Base-by-base conservation (phyloP, 768 basidiomycete species). In the Nidularia sp. region DNA sequence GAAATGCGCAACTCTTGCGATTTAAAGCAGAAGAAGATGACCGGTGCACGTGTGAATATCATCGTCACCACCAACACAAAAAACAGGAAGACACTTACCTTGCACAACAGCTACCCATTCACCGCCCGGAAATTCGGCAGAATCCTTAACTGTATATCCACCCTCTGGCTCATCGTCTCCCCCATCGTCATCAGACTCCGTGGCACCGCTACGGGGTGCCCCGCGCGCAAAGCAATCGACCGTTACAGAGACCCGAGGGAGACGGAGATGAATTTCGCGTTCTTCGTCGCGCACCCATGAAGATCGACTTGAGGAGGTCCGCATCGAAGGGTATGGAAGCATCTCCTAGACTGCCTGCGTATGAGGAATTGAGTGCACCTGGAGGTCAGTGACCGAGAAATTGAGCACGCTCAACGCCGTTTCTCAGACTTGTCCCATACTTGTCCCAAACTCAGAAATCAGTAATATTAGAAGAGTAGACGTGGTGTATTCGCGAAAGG, bases 281-380 rank as follows among this genome's bases (percentile, higher is more conserved):
- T 93, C 70, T 88, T 92, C 3, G 93, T 97, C 31, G 88, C 85
- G 58, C 93, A 93, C 93, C 93, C 84, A 96, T 91, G 62, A 94
- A 93, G 1, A 98, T 85, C 0, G 96, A 96, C 46, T 83, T 76
- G 15, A 96, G 77, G 25, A 97, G 77, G 54, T 88, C 88, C 44
- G 88, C 83, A 18, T 18, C 18, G 18, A 18, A 18, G 18, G 18
- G 18, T 18, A 18, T 18, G 18, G 18, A 18, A 18, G 18, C 18
- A 18, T 18, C 34, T 8, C 29, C 56, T 44, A 41, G 31, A 29
- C 18, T 32, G 1, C n/a, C 54, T 51, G 15, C 29, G 45, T 15
- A 15, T 46, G n/a, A 45, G 18, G n/a, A 31, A 39, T 10, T 13
- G n/a, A 44, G 50, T 52, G 34, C 10, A 58, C 50, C 49, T 52